Evolutionary conservation across 176 grass and related monocot species (phyloP).

Genomic region (Phyllostachys edulis): DNA sequence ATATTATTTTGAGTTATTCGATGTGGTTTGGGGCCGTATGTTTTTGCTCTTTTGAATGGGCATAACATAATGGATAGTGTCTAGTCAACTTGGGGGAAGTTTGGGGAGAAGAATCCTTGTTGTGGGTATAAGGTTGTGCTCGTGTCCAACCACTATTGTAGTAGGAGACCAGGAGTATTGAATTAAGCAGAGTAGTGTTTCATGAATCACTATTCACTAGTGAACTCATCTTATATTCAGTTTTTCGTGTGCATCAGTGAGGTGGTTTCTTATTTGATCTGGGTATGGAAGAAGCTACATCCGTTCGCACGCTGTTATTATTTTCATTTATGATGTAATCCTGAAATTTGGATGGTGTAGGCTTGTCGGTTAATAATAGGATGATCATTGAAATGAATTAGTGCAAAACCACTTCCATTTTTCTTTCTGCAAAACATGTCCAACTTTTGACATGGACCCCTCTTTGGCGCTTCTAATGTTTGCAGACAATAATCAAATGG

Average conservation of each 20-base stretch:
- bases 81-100: neutral
- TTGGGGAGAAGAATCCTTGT: neutral
- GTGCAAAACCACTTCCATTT: neutral
- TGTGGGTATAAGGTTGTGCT: neutral
- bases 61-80: neutral
- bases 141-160: neutral
- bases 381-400: neutral
- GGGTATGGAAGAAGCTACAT: neutral
- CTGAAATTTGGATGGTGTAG: neutral
- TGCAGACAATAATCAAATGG: conserved; percentile 31
- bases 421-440: neutral
- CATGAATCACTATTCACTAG: neutral
- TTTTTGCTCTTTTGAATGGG: neutral
- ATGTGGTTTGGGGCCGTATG: neutral
- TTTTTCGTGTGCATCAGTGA: neutral
- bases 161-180: neutral
- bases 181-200: neutral
- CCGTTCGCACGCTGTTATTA: neutral
- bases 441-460: neutral
- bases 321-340: neutral
- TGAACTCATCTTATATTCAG: neutral
- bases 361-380: neutral
- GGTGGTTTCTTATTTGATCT: neutral
- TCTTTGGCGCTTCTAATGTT: conserved; percentile 30
- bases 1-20: neutral